Conservation (phyloP, 192 early-diverging fungal species). For the Coemansia sp. region DNA sequence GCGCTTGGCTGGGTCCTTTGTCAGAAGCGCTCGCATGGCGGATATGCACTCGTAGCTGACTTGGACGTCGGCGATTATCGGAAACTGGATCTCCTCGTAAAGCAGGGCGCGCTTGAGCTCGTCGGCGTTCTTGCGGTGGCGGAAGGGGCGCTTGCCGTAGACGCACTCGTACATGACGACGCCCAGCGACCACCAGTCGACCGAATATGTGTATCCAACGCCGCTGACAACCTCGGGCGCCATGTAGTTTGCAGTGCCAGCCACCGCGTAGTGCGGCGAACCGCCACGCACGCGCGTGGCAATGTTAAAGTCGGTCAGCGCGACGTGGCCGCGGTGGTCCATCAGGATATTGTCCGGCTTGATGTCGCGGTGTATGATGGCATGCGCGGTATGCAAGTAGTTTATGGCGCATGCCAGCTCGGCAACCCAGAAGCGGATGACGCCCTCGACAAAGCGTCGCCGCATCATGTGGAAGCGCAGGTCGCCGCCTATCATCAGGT, state of each 20-base stretch:
- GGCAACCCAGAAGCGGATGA: constrained; percentile 83
- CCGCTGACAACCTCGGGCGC: constrained; percentile 71
- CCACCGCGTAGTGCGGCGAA: constrained; percentile 66
- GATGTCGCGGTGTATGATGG: constrained; percentile 89
- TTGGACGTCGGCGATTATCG: constrained; percentile 40
- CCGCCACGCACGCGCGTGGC: constrained; percentile 71
- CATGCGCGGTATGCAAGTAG: constrained; percentile 73
- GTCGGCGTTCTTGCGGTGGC: constrained; percentile 59
- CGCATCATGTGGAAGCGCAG: constrained; percentile 76
- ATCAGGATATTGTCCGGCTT: constrained; percentile 91
- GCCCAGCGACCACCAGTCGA: constrained; percentile 97
- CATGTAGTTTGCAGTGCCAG: constrained; percentile 94
- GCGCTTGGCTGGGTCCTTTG: constrained; percentile 70
- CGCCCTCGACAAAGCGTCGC: constrained; percentile 68
- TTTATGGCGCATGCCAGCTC: constrained; percentile 78
- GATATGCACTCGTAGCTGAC: constrained; percentile 68
- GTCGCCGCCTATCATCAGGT: constrained; percentile 95
- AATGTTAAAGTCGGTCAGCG: constrained; percentile 96
- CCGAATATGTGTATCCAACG: constrained; percentile 72
- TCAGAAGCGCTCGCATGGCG: constrained; percentile 72
- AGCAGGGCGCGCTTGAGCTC: constrained; percentile 66
- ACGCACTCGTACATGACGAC: constrained; percentile 87
- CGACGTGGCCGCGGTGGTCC: constrained; percentile 79
- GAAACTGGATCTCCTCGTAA: constrained; percentile 66
- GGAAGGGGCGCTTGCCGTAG: constrained; percentile 74